Evolutionary conservation across 2,329 filamentous ascomycete genomes (phyloP), one percentile per base, ranked within the genome.

Genomic region (Monilinia polystroma): DNA sequence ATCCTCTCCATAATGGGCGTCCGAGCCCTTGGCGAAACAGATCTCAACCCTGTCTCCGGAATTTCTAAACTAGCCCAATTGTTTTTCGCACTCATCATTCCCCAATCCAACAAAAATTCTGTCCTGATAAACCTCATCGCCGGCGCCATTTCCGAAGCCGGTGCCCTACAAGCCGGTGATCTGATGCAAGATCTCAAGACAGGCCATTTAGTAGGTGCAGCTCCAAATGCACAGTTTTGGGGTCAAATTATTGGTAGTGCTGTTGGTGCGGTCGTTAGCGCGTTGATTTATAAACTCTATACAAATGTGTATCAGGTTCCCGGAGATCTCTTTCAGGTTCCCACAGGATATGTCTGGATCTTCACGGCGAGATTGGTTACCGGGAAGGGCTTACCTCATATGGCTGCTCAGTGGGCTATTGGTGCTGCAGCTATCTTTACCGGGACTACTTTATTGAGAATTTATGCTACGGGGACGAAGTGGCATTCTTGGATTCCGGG

Each of bases 171-270:
- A 80, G 94, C 95, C 3, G 95, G 95, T 11, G 95, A 99, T 77
- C 86, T 99, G 66, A 91, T 99, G 85, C 95, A 99, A 77, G 95
- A 99, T 76, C 84, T 99, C 41, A 99, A 99, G 78, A 97, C 95
- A 0, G 95, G 95, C 0, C 93, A 99, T 77, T 81, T 99, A 0
- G 84, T 99, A 0, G 93, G 94, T 14, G 95, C 95, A 0, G 91
- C 92, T 4, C 95, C 95, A 0, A 95, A 91, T 73, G 95, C 95
- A 0, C 95, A 99, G 75, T 99, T 99, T 77, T 97, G 92, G 84
- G 95, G 95, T 0, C 95, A 99, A 76, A 86, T 98, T 26, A 93
- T 99, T 64, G 95, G 95, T 5, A 92, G 90, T 47, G 89, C 91
- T 0, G 87, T 91, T 2, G 95, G 95, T 1, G 93, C 95, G 0